Evolutionary conservation across 1,139 yeast species (phyloP), one percentile per base, ranked within the genome.

Genomic region (Hemisphaericaspora subhashii): DNA sequence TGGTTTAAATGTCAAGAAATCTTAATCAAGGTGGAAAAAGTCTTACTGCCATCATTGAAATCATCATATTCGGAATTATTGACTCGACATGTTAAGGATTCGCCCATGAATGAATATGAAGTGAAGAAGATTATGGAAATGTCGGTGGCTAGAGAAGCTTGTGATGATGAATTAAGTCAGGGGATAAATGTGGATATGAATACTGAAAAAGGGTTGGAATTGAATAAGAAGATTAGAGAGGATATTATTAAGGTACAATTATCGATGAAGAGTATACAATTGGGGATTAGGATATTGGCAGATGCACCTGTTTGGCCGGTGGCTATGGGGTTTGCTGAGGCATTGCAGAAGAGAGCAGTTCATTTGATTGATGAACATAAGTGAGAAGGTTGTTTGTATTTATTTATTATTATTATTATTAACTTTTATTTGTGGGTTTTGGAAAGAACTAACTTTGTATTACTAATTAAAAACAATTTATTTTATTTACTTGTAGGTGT

Each of bases 231-330:
- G 35, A 68, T 76, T 27, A 68, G 76, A 24, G 57, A 60, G 29
- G 53, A 54, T 11, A 49, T 64, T 32, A 46, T 43, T 28, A 65
- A 67, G 22, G 73, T 79, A 5, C 66, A 76, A 48, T 62, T 83
- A 28, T 77, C 86, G 7, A 66, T 74, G 20, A 74, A 80, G 51
- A 72, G 80, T 21, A 60, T 83, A 36, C 79, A 81, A 44, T 60
- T 84, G 39, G 92, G 92, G 21, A 83, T 84, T 11, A 66, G 88
- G 45, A 79, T 84, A 23, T 67, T 85, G 39, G 87, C 88, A 2
- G 89, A 84, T 63, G 88, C 89, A 0, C 90, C 92, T 2, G 83
- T 84, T 12, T 84, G 92, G 92, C 90, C 92, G 1, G 73, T 83
- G 39, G 86, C 88, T 1, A 66, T 83, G 59, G 75, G 83, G 13